Percentiles rank a stretch among this genome's conserved stretches.
Evolutionary conservation across 164 flowering plant species (phyloP).

Genomic region (Taxillus chinensis): DNA sequence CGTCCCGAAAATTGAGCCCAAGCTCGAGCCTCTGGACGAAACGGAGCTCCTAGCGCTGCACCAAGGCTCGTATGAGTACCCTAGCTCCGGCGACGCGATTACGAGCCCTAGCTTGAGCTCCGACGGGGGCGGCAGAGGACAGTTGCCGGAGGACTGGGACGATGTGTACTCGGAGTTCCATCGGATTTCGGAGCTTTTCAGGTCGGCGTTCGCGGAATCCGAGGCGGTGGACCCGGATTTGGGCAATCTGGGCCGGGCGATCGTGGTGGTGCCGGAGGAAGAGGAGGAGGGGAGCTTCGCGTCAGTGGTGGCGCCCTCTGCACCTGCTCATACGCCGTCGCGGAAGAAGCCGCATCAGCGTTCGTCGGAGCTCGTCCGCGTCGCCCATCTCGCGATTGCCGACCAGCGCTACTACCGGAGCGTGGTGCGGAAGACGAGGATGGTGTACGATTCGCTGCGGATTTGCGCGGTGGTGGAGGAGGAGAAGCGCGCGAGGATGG

Average conservation of each 20-base stretch:
- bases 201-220: conserved; percentile 36
- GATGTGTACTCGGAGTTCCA: conserved; percentile 44
- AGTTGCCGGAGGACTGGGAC: conserved; percentile 6
- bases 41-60: neutral
- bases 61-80: conserved; percentile 7
- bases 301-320: conserved; percentile 6
- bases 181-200: conserved; percentile 52
- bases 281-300: neutral
- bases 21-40: conserved; percentile 30
- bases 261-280: conserved; percentile 29
- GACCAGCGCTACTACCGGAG: conserved; percentile 48
- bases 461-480: conserved; percentile 30
- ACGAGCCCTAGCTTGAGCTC: neutral
- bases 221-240: conserved; percentile 20
- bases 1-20: conserved; percentile 48
- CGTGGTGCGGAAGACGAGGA: conserved; percentile 46
- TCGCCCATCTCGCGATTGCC: conserved; percentile 29
- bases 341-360: conserved; percentile 16
- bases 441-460: conserved; percentile 58
- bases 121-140: too few relatives aligned
- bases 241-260: conserved; percentile 14
- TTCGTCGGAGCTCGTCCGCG: conserved; percentile 65
- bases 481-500: conserved; percentile 14
- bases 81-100: conserved; percentile 6
- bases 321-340: neutral